Conservation (phyloP, 495 filamentous ascomycete genomes). For the Xeromyces bisporus region DNA sequence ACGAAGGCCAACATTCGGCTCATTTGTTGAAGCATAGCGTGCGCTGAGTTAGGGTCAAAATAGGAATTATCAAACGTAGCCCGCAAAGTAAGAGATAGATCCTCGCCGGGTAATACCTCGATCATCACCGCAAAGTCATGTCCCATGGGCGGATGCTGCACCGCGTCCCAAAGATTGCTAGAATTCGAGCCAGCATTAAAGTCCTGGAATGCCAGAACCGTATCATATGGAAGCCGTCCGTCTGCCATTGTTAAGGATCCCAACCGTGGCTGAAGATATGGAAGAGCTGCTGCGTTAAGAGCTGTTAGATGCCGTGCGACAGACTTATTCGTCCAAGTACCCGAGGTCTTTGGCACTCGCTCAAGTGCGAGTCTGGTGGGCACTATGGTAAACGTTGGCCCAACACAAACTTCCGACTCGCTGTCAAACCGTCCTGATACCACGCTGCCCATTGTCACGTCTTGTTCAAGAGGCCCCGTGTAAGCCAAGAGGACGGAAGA, state of each 20-base stretch:
- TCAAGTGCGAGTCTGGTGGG: conserved; percentile 30
- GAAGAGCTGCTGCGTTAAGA: conserved; percentile 8
- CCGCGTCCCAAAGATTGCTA: conserved; percentile 7
- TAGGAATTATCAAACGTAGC: conserved; percentile 10
- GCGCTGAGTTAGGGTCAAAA: conserved; percentile 8
- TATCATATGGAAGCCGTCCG: conserved; percentile 9
- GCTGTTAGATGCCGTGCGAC: conserved; percentile 8
- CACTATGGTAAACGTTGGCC: conserved; percentile 63
- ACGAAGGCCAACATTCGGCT: conserved; percentile 11
- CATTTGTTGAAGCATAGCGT: conserved; percentile 14
- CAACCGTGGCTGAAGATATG: conserved; percentile 9
- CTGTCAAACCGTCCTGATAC: conserved; percentile 51
- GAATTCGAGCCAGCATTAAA: conserved; percentile 6
- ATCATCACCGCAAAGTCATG: conserved; percentile 14
- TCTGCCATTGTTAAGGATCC: conserved; percentile 7
- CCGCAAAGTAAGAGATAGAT: conserved; percentile 10
- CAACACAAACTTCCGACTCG: conserved; percentile 41
- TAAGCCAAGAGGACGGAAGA: conserved; percentile 33
- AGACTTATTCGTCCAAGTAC: conserved; percentile 6
- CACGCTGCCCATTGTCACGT: conserved; percentile 35
- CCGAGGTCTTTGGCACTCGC: conserved; percentile 1
- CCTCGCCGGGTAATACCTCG: conserved; percentile 9
- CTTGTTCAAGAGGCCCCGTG: conserved; percentile 19
- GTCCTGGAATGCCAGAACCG: conserved; percentile 11
- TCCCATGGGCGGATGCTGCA: conserved; percentile 10